These are phyloP conservation scores for Castanea mollissima DNA, from an alignment of 306 rosid genomes.

Conservation along the genomic window DNA sequence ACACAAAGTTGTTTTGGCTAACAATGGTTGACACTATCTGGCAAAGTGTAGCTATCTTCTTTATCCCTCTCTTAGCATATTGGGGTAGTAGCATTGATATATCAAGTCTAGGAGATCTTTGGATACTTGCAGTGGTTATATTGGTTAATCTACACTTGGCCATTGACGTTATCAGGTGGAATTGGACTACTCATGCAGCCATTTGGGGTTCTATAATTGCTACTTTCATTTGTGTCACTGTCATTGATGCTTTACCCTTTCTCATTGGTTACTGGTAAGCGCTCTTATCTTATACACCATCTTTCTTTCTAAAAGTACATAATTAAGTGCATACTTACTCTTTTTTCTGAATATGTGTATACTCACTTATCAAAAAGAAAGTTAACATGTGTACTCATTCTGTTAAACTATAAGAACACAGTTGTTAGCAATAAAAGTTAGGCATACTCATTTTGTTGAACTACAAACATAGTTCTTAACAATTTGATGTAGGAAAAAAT, in stretches of 20 bases:
- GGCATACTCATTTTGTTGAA: too few relatives aligned
- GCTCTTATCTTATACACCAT: constrained; percentile 8
- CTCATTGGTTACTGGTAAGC: constrained; percentile 80
- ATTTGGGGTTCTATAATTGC: constrained; percentile 90
- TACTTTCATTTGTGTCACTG: constrained; percentile 58
- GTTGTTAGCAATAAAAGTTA: too few relatives aligned
- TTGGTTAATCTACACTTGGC: constrained; percentile 89
- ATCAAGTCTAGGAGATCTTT: constrained; percentile 89
- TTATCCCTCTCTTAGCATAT: constrained; percentile 65
- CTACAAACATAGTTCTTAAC: too few relatives aligned
- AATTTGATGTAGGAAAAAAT: too few relatives aligned
- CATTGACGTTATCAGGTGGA: constrained; percentile 87
- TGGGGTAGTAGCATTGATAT: constrained; percentile 63
- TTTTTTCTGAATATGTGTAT: neutral
- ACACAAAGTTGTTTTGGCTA: constrained; percentile 73
- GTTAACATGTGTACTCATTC: too few relatives aligned
- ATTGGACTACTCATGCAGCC: constrained; percentile 68
- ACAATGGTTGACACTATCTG: constrained; percentile 78
- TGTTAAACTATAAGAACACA: too few relatives aligned
- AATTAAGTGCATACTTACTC: neutral
- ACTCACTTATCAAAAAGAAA: too few relatives aligned
- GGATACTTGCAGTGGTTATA: constrained; percentile 83
- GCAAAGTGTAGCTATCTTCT: constrained; percentile 84
- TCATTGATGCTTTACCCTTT: constrained; percentile 66
- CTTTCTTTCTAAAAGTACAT: neutral